Percentiles rank a stretch among this genome's conserved stretches.
phyloP scores from a whole-genome alignment of 495 filamentous ascomycete species.

The Lasiosphaeria hispida region DNA sequence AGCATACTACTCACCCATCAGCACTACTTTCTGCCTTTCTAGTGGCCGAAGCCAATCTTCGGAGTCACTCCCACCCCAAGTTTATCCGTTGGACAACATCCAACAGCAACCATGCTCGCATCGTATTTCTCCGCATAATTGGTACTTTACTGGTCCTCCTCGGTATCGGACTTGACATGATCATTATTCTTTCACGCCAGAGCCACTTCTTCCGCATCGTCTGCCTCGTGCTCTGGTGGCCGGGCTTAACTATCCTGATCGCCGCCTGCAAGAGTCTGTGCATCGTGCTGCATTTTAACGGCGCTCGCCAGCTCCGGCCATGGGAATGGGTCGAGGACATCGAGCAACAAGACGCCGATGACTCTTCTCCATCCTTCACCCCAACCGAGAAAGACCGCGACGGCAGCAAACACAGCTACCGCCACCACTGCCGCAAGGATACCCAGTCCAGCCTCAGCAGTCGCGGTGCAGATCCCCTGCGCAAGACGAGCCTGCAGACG shows the following conservation, averaged over 20 bases:
- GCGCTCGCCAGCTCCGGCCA: slow-evolving; percentile 61
- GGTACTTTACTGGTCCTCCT: slow-evolving; percentile 48
- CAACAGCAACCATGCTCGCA: slow-evolving; percentile 60
- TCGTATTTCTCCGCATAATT: slow-evolving; percentile 56
- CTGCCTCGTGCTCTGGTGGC: slow-evolving; percentile 55
- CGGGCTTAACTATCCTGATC: slow-evolving; percentile 59
- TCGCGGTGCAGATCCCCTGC: slow-evolving; percentile 24
- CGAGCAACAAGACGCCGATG: slow-evolving; percentile 26
- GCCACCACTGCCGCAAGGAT: slow-evolving; percentile 10
- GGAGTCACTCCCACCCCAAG: slow-evolving; percentile 24
- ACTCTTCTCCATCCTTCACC: slow-evolving; percentile 2
- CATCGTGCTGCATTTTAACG: slow-evolving; percentile 55
- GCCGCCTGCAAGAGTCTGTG: slow-evolving; percentile 63
- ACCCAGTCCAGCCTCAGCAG: background rate
- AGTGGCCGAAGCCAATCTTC: slow-evolving; percentile 53
- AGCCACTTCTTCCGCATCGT: slow-evolving; percentile 54
- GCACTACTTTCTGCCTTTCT: slow-evolving; percentile 55
- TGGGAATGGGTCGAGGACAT: slow-evolving; percentile 51
- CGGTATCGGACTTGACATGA: slow-evolving; percentile 50
- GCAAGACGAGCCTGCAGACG: slow-evolving; percentile 47
- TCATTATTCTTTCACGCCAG: slow-evolving; percentile 56
- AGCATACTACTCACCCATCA: slow-evolving; percentile 69
- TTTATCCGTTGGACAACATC: slow-evolving; percentile 60
- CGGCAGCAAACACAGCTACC: background rate
- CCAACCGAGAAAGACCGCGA: background rate